Evolutionary conservation across 306 rosid genomes (phyloP).

Genomic region (Potentilla sterilis): DNA sequence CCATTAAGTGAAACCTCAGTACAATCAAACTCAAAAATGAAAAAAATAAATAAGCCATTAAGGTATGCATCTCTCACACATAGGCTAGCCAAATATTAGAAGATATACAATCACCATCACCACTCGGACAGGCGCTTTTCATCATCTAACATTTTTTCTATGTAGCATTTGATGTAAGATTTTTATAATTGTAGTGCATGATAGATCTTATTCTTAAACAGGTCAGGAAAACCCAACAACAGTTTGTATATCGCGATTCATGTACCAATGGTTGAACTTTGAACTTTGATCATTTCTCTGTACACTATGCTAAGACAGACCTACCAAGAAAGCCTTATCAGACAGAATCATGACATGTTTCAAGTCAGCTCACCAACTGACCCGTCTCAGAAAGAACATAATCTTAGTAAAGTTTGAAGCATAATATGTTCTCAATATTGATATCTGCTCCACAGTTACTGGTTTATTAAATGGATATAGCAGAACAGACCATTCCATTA

Average conservation of each 20-base stretch:
- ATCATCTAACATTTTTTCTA: not conserved
- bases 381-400: not conserved
- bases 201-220: not conserved
- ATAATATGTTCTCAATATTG: slow-evolving; percentile 3
- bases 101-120: not conserved
- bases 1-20: not conserved
- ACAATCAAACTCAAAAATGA: not conserved
- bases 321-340: not conserved
- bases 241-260: not conserved
- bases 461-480: not conserved
- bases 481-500: not conserved
- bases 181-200: not conserved
- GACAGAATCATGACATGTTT: no score
- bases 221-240: not conserved
- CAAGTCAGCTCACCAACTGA: not conserved
- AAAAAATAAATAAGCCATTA: not conserved
- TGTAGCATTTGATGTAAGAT: not conserved
- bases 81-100: not conserved
- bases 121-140: not conserved
- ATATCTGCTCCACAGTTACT: not conserved
- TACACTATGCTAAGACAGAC: not conserved
- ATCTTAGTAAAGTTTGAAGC: not conserved
- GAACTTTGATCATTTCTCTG: not conserved
- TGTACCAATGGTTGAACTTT: not conserved
- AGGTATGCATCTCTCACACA: not conserved